These are phyloP conservation scores for Leccinum olivaceopallidum DNA, from an alignment of 768 basidiomycete species.

Conservation along the genomic window DNA sequence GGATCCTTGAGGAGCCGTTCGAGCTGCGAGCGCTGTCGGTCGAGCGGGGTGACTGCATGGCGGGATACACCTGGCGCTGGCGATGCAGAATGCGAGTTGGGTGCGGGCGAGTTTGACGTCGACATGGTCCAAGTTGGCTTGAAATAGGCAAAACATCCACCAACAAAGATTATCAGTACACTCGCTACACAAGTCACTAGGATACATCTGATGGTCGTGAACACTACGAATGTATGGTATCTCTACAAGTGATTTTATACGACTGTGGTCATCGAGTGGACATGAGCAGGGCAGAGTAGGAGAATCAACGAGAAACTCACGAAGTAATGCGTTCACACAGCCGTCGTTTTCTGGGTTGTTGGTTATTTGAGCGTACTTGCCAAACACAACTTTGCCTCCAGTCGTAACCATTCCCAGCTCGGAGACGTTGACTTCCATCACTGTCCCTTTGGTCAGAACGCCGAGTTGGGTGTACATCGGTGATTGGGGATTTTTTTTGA, in stretches of 20 bases:
- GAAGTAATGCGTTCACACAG: slow-evolving; percentile 91
- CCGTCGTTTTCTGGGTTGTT: slow-evolving; percentile 97
- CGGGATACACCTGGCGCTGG: slow-evolving; percentile 34
- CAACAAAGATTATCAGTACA: slow-evolving; percentile 19
- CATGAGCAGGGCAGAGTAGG: slow-evolving; percentile 3
- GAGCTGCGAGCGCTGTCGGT: slow-evolving; percentile 65
- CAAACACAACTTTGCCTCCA: slow-evolving; percentile 92
- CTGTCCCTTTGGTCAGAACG: slow-evolving; percentile 97
- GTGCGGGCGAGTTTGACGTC: slow-evolving; percentile 29
- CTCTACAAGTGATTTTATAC: slow-evolving; percentile 18
- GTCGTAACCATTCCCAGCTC: slow-evolving; percentile 97
- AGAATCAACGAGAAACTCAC: slow-evolving; percentile 46
- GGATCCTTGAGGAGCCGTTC: slow-evolving; percentile 92
- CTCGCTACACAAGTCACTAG: slow-evolving; percentile 15
- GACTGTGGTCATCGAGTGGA: slow-evolving; percentile 16
- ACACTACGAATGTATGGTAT: background rate
- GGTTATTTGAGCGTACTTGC: slow-evolving; percentile 91
- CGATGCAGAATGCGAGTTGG: slow-evolving; percentile 31
- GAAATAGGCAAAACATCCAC: slow-evolving; percentile 17
- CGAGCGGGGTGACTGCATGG: slow-evolving; percentile 52
- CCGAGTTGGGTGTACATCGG: slow-evolving; percentile 97
- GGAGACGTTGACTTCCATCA: slow-evolving; percentile 98
- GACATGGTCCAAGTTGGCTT: slow-evolving; percentile 28
- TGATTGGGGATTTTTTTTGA: slow-evolving; percentile 99
- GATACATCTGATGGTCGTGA: slow-evolving; percentile 9